phyloP scores from a whole-genome alignment of 305 asterid species.

The Petunia hybrid region DNA sequence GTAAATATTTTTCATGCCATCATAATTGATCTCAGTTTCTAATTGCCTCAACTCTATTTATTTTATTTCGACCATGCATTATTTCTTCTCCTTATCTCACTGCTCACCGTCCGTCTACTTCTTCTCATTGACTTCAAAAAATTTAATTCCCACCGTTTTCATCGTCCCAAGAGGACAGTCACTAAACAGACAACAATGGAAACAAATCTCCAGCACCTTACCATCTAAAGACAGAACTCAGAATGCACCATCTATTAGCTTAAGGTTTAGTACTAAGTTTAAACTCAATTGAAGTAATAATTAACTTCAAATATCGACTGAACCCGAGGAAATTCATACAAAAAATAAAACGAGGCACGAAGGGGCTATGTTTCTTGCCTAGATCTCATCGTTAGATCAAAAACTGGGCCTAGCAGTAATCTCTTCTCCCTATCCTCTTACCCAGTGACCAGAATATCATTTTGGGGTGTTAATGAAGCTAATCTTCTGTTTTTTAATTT shows the following conservation, averaged over 20 bases:
- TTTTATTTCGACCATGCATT: background rate
- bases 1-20: background rate
- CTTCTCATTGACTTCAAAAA: background rate
- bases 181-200: background rate
- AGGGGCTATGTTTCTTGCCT: background rate
- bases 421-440: background rate
- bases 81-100: too few species aligned
- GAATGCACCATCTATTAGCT: background rate
- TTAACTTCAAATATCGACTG: background rate
- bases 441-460: background rate
- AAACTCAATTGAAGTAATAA: background rate
- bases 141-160: too few species aligned
- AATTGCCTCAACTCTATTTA: background rate
- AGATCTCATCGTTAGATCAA: background rate
- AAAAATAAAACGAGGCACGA: background rate
- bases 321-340: background rate
- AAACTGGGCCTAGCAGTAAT: background rate
- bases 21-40: background rate
- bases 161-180: too few species aligned
- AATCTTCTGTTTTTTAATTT: background rate
- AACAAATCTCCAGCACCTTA: conserved; percentile 1
- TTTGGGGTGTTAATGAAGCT: background rate
- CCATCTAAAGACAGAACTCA: background rate
- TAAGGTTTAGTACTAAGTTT: background rate
- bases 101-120: background rate